Evolutionary conservation across 257 asterid species (phyloP), one percentile per base, ranked within the genome.

Genomic region (Leonotis leonurus): DNA sequence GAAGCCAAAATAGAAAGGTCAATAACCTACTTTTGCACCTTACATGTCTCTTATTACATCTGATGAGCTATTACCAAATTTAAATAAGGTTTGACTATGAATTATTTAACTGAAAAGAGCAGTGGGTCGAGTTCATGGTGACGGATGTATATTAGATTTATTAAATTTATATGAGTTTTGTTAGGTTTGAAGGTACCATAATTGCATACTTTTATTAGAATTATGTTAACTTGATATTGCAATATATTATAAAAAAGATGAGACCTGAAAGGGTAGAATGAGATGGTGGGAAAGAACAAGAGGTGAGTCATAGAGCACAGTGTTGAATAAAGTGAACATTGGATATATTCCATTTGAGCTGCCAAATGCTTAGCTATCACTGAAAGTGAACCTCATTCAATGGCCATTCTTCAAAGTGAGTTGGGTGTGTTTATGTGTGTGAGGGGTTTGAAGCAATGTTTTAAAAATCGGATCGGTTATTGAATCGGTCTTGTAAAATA

Each of bases 321-420:
- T n/a, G n/a, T n/a, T n/a, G 56, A 9, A 41, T 60, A 53, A 22
- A 53, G 24, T 43, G 20, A 52, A 36, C 40, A 32, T 44, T 20
- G 69, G 40, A 45, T 11, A n/a, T n/a, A 20, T 65, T 16, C 77
- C 59, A 59, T 59, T 52, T 72, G n/a, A 27, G 69, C 65, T 53
- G 57, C 14, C 70, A 61, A 67, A 67, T 60, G 70, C 56, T 8
- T 67, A 30, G 36, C 13, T 13, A 73, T 60, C 77, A 62, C 48
- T 6, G 12, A 48, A 53, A 54, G 73, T 67, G 77, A 46, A 36
- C 17, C 74, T 55, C 78, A 68, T 68, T 73, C 37, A 35, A 63
- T 32, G 74, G 78, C 67, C 36, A 21, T 46, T 29, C 29, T 73
- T 54, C 22, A 67, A 67, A 54, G 73, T 36, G n/a, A 30, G 3